A percentile compares a stretch with the other conserved stretches of the same genome.
These are phyloP conservation scores for Hordeum vulgare DNA, from an alignment of 176 grass and related monocot species.

Conservation along the genomic window MorexV3_pseudomolecules_assembly NC_058521.1:13790592-13791091, in stretches of 20 bases:
- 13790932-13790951: neutral
- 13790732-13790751: neutral
- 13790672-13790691: neutral
- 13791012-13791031: neutral
- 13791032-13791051: constrained; percentile 41
- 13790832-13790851: constrained; percentile 15
- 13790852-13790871: constrained; percentile 18
- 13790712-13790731: neutral
- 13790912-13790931: constrained; percentile 10
- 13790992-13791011: neutral
- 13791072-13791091: neutral
- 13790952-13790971: constrained; percentile 32
- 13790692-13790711: neutral
- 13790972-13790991: constrained; percentile 16
- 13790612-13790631: neutral
- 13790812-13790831: constrained; percentile 18
- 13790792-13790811: neutral
- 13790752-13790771: neutral
- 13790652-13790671: neutral
- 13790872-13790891: constrained; percentile 19
- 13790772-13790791: neutral
- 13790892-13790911: neutral
- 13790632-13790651: neutral
- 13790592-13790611: too few relatives aligned
- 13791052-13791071: constrained; percentile 52